Percentiles rank a stretch among this genome's conserved stretches.
phyloP scores from a whole-genome alignment of 768 basidiomycete species.

The Leccinum variicolor region DNA sequence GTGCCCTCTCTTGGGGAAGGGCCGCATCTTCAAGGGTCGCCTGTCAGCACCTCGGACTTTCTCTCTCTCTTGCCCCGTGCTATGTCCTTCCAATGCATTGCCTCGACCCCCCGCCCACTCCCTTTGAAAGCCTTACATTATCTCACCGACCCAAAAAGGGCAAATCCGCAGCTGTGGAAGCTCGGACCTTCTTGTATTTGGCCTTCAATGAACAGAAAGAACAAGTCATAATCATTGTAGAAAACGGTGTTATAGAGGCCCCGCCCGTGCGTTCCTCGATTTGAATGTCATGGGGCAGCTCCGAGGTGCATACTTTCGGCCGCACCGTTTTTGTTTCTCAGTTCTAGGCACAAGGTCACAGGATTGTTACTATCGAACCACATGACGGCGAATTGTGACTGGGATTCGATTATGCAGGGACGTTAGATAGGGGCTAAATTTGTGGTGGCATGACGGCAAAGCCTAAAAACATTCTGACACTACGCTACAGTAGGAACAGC shows the following conservation, averaged over 20 bases:
- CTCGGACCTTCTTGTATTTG: slow-evolving; percentile 12
- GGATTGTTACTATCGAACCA: slow-evolving; percentile 1
- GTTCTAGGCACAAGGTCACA: slow-evolving; percentile 4
- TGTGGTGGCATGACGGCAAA: background rate
- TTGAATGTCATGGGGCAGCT: background rate
- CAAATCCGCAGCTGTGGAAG: slow-evolving; percentile 4
- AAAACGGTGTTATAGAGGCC: slow-evolving; percentile 12
- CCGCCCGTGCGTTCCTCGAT: slow-evolving; percentile 8
- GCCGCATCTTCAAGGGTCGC: background rate
- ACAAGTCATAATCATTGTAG: background rate
- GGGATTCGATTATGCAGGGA: background rate
- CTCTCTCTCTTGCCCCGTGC: background rate
- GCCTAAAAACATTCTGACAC: background rate
- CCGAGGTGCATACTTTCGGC: slow-evolving; percentile 8
- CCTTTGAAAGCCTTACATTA: background rate
- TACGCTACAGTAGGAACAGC: background rate
- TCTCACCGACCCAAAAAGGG: background rate
- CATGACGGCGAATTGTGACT: background rate
- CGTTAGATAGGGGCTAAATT: slow-evolving; percentile 7
- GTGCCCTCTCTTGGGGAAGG: background rate
- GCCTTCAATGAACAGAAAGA: slow-evolving; percentile 7
- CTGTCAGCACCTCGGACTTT: background rate
- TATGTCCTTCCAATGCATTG: slow-evolving; percentile 3
- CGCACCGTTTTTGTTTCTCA: background rate
- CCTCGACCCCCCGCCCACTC: background rate